phyloP scores from a whole-genome alignment of 2,329 filamentous ascomycete genomes.

The Monosporascus sp. region DNA sequence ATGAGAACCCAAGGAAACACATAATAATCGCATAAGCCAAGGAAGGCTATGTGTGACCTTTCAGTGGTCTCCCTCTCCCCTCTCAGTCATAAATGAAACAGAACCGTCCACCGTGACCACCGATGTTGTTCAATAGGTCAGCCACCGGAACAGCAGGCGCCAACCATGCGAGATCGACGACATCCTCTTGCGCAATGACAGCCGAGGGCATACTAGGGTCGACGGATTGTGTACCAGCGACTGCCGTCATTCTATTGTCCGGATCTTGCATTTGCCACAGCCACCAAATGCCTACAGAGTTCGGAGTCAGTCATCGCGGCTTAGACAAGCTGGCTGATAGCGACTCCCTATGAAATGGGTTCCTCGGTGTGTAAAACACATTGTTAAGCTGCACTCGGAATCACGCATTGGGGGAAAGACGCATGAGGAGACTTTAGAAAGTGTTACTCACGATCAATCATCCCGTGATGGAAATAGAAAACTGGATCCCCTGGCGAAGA shows the following conservation, averaged over 20 bases:
- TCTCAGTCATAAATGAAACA: not conserved
- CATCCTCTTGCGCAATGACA: not conserved
- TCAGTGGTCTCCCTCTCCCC: too few species aligned
- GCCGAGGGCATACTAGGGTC: not conserved
- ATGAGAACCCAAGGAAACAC: too few species aligned
- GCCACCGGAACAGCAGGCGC: not conserved
- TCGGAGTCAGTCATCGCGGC: too few species aligned
- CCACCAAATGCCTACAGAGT: too few species aligned
- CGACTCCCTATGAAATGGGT: too few species aligned
- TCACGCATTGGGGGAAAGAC: too few species aligned
- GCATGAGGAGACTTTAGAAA: too few species aligned
- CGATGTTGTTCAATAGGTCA: not conserved
- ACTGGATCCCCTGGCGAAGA: constrained; percentile 24
- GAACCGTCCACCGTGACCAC: not conserved
- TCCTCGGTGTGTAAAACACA: too few species aligned
- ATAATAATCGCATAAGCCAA: not conserved
- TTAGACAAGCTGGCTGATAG: too few species aligned
- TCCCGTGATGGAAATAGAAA: constrained; percentile 5
- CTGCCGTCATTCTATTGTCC: not conserved
- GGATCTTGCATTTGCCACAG: not conserved
- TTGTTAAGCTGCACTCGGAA: too few species aligned
- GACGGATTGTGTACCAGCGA: not conserved
- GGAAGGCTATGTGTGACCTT: not conserved
- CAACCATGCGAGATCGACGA: not conserved
- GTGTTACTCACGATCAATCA: too few species aligned